These are phyloP conservation scores for Mycena crocata DNA, from an alignment of 768 basidiomycete genomes.

Conservation along the genomic window DNA sequence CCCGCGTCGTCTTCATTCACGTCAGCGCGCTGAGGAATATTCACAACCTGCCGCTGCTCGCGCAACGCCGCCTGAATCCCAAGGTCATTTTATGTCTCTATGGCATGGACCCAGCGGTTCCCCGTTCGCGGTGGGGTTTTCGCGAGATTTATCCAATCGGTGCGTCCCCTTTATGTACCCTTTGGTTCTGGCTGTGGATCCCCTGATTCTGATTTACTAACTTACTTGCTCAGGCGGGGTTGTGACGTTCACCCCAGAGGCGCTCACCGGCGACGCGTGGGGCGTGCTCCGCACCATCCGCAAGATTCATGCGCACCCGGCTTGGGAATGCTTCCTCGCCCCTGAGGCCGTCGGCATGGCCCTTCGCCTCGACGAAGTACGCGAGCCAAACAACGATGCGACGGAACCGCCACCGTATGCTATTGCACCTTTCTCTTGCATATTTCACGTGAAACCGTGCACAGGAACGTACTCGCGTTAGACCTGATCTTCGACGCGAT, in stretches of 20 bases:
- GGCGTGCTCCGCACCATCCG: constrained; percentile 13
- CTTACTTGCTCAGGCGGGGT: constrained; percentile 7
- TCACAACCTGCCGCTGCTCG: constrained; percentile 11
- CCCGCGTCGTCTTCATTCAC: constrained; percentile 17
- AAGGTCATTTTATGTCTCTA: constrained; percentile 16
- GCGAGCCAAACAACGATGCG: constrained; percentile 7
- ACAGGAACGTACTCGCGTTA: not conserved
- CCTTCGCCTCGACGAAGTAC: not conserved
- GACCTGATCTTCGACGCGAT: constrained; percentile 8
- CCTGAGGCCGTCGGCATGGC: constrained; percentile 26
- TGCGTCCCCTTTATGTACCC: no score
- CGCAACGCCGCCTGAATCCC: constrained; percentile 8
- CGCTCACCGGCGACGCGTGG: constrained; percentile 20
- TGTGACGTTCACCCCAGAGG: constrained; percentile 24
- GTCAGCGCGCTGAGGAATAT: constrained; percentile 12
- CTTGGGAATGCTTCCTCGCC: constrained; percentile 17
- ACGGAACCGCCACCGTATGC: constrained; percentile 1
- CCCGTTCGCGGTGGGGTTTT: constrained; percentile 11
- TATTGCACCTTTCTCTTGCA: not conserved
- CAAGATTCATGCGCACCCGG: constrained; percentile 14
- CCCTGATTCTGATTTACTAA: no score
- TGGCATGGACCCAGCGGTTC: constrained; percentile 9
- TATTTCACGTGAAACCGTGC: no score
- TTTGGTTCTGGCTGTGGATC: no score
- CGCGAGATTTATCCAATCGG: constrained; percentile 14